A percentile compares a stretch with the other conserved stretches of the same genome.
These are phyloP conservation scores for Talaromyces verruculosus DNA, from an alignment of 2,329 filamentous ascomycete genomes.

Conservation along the genomic window DNA sequence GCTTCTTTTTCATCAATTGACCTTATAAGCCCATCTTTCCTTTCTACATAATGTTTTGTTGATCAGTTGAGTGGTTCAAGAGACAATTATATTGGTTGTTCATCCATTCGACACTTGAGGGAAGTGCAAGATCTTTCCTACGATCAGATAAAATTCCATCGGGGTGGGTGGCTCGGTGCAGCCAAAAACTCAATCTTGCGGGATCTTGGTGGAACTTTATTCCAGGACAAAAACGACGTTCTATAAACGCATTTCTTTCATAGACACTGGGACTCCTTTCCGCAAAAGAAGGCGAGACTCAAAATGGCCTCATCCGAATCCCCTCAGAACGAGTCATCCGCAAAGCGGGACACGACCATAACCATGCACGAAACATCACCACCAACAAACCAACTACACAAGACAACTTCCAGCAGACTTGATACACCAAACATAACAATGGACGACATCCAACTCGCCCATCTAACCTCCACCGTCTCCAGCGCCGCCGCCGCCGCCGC, in stretches of 20 bases:
- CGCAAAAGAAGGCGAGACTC: background rate
- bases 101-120: background rate
- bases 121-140: background rate
- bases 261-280: background rate
- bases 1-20: background rate
- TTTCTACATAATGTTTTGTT: background rate
- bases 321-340: background rate
- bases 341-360: background rate
- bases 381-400: background rate
- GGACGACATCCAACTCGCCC: conserved; percentile 20
- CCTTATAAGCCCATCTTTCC: too few species aligned
- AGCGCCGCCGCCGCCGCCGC: conserved; percentile 17
- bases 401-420: background rate
- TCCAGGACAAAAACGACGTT: background rate
- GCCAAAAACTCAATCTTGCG: background rate
- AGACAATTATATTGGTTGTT: background rate
- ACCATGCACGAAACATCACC: background rate
- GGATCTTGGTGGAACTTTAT: background rate
- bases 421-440: background rate
- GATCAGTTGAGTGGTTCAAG: too few species aligned
- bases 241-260: background rate
- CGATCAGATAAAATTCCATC: background rate
- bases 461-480: conserved; percentile 31
- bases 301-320: conserved; percentile 4
- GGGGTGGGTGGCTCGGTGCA: background rate